phyloP scores from a whole-genome alignment of 768 basidiomycete genomes.

The Lactarius hengduanensis region DNA sequence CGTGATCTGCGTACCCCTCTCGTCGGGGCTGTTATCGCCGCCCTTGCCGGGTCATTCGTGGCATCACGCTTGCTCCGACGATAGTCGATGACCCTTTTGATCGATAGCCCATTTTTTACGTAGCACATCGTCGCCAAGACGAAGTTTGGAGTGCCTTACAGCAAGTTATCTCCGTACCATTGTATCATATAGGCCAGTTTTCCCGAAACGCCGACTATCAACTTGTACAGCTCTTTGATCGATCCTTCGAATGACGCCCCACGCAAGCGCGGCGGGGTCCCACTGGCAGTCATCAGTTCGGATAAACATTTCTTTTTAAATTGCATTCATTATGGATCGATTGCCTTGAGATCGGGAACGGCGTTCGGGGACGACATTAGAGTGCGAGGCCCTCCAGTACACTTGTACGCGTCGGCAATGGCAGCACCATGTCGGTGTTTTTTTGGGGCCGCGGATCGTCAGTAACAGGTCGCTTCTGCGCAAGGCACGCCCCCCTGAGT shows the following conservation, averaged over 20 bases:
- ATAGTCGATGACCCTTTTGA: background rate
- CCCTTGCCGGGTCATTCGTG: background rate
- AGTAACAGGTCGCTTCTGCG: no score
- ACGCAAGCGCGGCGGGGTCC: background rate
- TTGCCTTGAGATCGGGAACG: background rate
- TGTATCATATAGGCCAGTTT: background rate
- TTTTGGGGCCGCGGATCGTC: background rate
- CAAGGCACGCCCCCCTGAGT: background rate
- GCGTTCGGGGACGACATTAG: background rate
- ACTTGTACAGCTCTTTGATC: background rate
- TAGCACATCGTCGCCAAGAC: background rate
- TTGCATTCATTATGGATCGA: background rate
- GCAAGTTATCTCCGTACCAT: no score
- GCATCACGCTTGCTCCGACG: background rate
- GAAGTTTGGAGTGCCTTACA: no score
- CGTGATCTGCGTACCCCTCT: background rate
- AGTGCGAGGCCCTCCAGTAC: background rate
- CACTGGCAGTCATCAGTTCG: background rate
- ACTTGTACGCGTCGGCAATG: background rate
- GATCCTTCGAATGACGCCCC: background rate
- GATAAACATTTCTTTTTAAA: background rate
- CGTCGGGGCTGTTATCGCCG: background rate
- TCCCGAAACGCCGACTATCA: background rate
- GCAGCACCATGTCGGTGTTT: background rate
- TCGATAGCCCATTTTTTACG: background rate